Evolutionary conservation across 345 rosid genomes (phyloP).

Genomic region (Bruguiera gymnorhiza): DNA sequence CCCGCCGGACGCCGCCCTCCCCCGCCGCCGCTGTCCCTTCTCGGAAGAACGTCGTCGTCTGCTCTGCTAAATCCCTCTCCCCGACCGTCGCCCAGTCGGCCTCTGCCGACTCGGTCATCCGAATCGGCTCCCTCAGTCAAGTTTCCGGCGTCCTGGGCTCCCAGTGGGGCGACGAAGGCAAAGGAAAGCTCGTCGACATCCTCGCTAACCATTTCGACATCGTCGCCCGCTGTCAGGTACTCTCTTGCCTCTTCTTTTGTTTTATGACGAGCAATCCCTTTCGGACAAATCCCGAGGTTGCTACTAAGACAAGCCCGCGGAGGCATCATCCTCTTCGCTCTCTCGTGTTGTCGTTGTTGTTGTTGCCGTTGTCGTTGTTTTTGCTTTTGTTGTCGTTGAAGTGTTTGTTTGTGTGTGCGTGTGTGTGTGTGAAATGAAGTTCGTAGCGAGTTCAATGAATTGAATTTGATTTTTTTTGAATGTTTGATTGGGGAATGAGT

Average conservation of each 20-base stretch:
- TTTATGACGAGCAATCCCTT: too few species aligned
- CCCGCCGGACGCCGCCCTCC: background rate
- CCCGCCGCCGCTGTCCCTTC: background rate
- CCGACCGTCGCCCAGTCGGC: slow-evolving; percentile 44
- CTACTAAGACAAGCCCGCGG: too few species aligned
- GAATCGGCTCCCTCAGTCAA: slow-evolving; percentile 74
- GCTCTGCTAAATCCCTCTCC: slow-evolving; percentile 31
- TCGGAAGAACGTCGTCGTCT: slow-evolving; percentile 1
- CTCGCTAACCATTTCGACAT: slow-evolving; percentile 82
- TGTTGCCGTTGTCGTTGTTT: too few species aligned
- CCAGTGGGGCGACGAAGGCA: slow-evolving; percentile 99
- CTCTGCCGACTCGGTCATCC: slow-evolving; percentile 32
- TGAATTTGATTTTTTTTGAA: too few species aligned
- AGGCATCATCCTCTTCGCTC: too few species aligned
- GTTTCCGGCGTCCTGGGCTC: slow-evolving; percentile 86
- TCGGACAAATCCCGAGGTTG: too few species aligned
- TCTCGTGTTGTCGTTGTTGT: too few species aligned
- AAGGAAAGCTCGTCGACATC: slow-evolving; percentile 96
- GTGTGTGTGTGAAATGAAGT: too few species aligned
- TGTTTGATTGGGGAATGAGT: background rate
- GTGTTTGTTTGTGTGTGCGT: too few species aligned
- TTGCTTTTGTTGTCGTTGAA: too few species aligned
- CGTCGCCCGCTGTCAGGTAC: slow-evolving; percentile 98
- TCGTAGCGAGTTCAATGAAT: too few species aligned
- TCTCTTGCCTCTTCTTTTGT: too few species aligned